A percentile compares a stretch with the other conserved stretches of the same genome.
phyloP scores from a whole-genome alignment of 208 protist species.

The Balamuthia mandrillaris region DNA sequence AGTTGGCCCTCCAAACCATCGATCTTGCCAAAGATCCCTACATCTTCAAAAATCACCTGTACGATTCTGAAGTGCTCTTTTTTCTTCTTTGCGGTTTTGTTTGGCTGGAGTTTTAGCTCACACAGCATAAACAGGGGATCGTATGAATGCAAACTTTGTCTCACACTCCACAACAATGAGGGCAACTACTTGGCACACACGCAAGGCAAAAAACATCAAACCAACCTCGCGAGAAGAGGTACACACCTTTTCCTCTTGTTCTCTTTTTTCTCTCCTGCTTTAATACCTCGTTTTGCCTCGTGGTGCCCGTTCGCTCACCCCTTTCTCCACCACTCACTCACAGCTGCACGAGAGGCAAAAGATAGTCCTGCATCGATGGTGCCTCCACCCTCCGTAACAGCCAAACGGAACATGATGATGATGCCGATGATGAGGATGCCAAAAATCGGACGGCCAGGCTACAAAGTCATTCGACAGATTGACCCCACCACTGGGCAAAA shows the following conservation, averaged over 20 bases:
- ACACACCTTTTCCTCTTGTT: background rate
- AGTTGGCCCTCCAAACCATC: constrained; percentile 79
- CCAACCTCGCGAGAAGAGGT: constrained; percentile 76
- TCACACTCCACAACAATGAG: constrained; percentile 88
- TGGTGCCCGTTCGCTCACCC: background rate
- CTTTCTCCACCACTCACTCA: background rate
- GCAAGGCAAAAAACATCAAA: constrained; percentile 88
- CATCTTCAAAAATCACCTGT: constrained; percentile 70
- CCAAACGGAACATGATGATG: background rate
- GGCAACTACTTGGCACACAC: constrained; percentile 91
- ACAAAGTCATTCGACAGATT: constrained; percentile 76
- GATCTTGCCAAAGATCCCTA: constrained; percentile 74
- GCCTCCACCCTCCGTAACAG: background rate
- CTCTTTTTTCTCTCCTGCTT: background rate
- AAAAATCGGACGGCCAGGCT: constrained; percentile 65
- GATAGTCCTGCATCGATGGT: background rate
- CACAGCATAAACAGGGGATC: constrained; percentile 73
- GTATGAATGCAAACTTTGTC: constrained; percentile 91
- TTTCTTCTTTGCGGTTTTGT: constrained; percentile 55
- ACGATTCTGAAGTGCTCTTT: background rate
- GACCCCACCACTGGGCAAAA: constrained; percentile 73
- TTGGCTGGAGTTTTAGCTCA: too few species aligned
- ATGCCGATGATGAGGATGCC: background rate
- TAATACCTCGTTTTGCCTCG: background rate
- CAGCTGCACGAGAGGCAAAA: constrained; percentile 37